phyloP scores from a whole-genome alignment of 768 basidiomycete species.

The Tephrocybe sp. region DNA sequence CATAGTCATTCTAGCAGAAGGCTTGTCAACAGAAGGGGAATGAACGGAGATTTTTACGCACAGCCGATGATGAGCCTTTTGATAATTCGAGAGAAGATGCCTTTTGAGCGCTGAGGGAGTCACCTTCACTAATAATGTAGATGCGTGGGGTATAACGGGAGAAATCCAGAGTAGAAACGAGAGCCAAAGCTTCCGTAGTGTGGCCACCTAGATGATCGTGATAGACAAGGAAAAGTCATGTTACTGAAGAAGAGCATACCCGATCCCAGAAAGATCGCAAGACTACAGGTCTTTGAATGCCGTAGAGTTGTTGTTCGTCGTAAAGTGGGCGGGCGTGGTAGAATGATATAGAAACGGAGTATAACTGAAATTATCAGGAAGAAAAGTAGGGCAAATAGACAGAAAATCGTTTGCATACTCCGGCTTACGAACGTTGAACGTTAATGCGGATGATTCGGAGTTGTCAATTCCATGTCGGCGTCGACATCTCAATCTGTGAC shows the following conservation, averaged over 20 bases:
- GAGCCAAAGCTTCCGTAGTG: conserved; percentile 80
- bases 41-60: neutral
- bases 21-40: conserved; percentile 1
- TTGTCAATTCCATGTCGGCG: no score
- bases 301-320: conserved; percentile 4
- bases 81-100: conserved; percentile 61
- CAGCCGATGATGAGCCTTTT: conserved; percentile 10
- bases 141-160: conserved; percentile 71
- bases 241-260: conserved; percentile 48
- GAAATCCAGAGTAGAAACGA: conserved; percentile 75
- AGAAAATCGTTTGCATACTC: neutral
- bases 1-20: conserved; percentile 31
- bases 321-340: conserved; percentile 17
- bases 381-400: conserved; percentile 1
- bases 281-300: conserved; percentile 28
- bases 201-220: conserved; percentile 73
- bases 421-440: no score
- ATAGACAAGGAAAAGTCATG: neutral
- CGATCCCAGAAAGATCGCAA: conserved; percentile 93
- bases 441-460: no score
- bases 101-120: conserved; percentile 74
- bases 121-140: conserved; percentile 84
- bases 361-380: neutral
- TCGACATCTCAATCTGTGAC: no score
- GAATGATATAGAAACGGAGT: conserved; percentile 33